These are phyloP conservation scores for Candida schatavii DNA, from an alignment of 805 yeast species.

Conservation along the genomic window DNA sequence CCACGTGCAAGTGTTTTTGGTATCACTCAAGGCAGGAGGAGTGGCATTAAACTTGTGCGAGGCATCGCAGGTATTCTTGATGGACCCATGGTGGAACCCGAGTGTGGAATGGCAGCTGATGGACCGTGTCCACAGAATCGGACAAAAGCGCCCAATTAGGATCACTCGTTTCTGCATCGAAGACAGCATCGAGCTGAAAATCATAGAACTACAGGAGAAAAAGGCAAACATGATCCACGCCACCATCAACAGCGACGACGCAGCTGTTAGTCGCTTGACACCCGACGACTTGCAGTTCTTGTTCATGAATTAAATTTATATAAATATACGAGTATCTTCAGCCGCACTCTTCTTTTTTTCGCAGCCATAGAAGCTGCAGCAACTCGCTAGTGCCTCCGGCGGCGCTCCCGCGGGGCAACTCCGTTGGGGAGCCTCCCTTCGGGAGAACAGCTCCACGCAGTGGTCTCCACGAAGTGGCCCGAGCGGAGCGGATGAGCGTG, in stretches of 20 bases:
- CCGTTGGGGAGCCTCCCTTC: too few species aligned
- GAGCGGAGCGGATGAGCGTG: too few species aligned
- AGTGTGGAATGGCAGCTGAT: constrained; percentile 98
- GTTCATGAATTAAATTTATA: constrained; percentile 62
- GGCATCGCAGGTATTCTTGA: constrained; percentile 91
- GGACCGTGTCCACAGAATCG: constrained; percentile 96
- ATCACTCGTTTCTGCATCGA: constrained; percentile 92
- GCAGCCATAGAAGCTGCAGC: too few species aligned
- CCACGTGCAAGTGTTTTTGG: constrained; percentile 88
- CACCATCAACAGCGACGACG: constrained; percentile 88
- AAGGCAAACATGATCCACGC: constrained; percentile 98
- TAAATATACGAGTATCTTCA: too few species aligned
- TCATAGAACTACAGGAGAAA: constrained; percentile 93
- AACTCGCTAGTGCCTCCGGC: too few species aligned
- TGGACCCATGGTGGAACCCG: constrained; percentile 99
- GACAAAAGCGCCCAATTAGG: constrained; percentile 91
- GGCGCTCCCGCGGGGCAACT: too few species aligned
- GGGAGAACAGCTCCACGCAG: too few species aligned
- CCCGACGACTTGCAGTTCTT: constrained; percentile 94
- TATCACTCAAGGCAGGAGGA: constrained; percentile 97
- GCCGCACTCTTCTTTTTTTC: too few species aligned
- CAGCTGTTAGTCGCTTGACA: constrained; percentile 82
- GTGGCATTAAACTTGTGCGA: constrained; percentile 95
- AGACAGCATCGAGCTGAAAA: constrained; percentile 94
- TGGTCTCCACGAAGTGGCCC: too few species aligned